phyloP scores from a whole-genome alignment of 129 eudicot genomes.

The Mikania micrantha region DNA sequence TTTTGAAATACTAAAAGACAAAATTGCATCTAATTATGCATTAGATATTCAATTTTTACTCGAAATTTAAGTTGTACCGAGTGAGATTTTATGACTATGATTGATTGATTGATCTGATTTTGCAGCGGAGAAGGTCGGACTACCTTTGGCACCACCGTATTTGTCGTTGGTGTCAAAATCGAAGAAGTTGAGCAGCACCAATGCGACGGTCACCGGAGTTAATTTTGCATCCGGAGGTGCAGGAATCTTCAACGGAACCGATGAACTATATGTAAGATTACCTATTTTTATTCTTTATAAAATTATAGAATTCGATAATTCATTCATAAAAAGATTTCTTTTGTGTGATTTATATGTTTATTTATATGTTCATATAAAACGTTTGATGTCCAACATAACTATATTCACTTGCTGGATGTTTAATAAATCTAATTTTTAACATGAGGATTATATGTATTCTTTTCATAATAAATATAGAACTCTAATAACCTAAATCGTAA shows the following conservation, averaged over 20 bases:
- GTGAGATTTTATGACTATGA: not conserved
- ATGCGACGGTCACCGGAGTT: constrained; percentile 42
- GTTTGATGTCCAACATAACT: too few relatives aligned
- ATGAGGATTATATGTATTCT: too few relatives aligned
- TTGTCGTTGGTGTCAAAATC: constrained; percentile 31
- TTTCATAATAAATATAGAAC: too few relatives aligned
- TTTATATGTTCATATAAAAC: not conserved
- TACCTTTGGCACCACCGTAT: constrained; percentile 54
- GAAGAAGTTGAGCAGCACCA: constrained; percentile 28
- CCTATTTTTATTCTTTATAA: not conserved
- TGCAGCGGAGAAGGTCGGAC: constrained; percentile 74
- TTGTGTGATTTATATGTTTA: not conserved
- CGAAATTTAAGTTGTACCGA: not conserved
- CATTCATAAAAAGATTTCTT: not conserved
- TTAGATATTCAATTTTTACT: constrained; percentile 22
- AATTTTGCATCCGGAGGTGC: constrained; percentile 85
- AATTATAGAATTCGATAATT: not conserved
- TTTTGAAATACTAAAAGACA: too few relatives aligned
- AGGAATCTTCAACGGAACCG: constrained; percentile 62
- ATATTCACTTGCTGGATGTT: too few relatives aligned
- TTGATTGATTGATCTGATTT: too few relatives aligned
- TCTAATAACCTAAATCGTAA: too few relatives aligned
- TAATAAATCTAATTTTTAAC: too few relatives aligned
- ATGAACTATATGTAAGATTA: constrained; percentile 41
- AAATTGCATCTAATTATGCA: not conserved